A percentile compares a stretch with the other conserved stretches of the same genome.
phyloP scores from a whole-genome alignment of 352 stramenopile genomes.

The Phytopythium chamaehyphon region DNA sequence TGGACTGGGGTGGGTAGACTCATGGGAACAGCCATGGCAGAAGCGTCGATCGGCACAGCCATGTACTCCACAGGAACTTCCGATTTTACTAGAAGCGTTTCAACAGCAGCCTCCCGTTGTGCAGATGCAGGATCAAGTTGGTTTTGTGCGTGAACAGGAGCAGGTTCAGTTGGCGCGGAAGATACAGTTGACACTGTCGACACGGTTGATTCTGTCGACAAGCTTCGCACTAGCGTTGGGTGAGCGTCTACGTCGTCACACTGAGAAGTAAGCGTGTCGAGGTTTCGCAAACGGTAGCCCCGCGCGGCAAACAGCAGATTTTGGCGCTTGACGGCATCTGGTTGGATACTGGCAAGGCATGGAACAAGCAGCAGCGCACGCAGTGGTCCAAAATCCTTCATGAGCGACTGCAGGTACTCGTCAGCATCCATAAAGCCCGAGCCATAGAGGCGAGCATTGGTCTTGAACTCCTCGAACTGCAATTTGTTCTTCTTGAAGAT shows the following conservation, averaged over 20 bases:
- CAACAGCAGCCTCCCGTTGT: too few relatives aligned
- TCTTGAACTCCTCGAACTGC: conserved; percentile 76
- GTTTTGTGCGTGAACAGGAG: too few relatives aligned
- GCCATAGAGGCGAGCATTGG: conserved; percentile 68
- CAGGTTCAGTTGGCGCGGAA: neutral
- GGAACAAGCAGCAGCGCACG: conserved; percentile 60
- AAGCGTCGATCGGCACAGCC: too few relatives aligned
- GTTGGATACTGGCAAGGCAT: conserved; percentile 61
- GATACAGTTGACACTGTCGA: conserved; percentile 3
- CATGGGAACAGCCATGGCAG: too few relatives aligned
- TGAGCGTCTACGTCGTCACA: conserved; percentile 7
- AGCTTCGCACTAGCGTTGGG: neutral
- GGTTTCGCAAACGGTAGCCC: conserved; percentile 44
- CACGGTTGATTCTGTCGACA: neutral
- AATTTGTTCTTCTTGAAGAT: conserved; percentile 54
- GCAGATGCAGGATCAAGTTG: too few relatives aligned
- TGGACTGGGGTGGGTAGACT: too few relatives aligned
- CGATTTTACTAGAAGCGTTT: too few relatives aligned
- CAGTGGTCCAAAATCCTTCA: conserved; percentile 50
- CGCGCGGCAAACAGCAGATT: conserved; percentile 45
- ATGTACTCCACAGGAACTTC: too few relatives aligned
- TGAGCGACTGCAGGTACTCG: conserved; percentile 65
- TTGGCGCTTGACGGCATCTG: conserved; percentile 51
- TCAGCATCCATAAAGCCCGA: conserved; percentile 77
- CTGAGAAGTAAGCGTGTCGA: conserved; percentile 31